Evolutionary conservation across 257 asterid genomes (phyloP), one percentile per base, ranked within the genome.

Genomic region (Sherardia arvensis): DNA sequence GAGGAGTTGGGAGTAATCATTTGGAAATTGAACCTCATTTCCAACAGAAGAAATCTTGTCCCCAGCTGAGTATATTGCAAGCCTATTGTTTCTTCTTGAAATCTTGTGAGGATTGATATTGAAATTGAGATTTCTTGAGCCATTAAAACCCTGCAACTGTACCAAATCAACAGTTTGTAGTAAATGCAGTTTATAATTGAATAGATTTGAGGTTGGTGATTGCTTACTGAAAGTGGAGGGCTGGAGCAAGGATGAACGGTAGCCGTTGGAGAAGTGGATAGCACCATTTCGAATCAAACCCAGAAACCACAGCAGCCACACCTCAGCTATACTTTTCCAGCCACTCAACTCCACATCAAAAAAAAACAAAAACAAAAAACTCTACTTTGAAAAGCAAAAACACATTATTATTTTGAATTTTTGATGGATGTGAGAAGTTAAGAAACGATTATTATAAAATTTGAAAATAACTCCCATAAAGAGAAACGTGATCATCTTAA

Each of bases 1-100:
- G 71, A 91, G 91, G 53, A 91, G 89, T 70, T 87, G 77, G 58
- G 78, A 62, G 64, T 91, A 91, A 76, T 91, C 96, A 62, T 56
- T 77, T 10, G 98, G 96, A 75, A 87, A 90, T 23, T 75, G 67
- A 58, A 81, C 82, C 66, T 85, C 86, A 47, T 73, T 74, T 26
- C 84, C 83, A 48, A 70, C 63, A 22, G 89, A 74, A 7, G 75
- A 69, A 67, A 77, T 78, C 28, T 69, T 72, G 48, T 65, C 75
- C 25, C 73, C 75, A 64, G 77, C 74, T 57, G 80, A 80, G 64
- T 71, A 74, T 36, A 65, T 69, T 40, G 66, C 61, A 69, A 75
- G 67, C 32, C 53, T 75, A 36, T 45, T 36, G 69, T 66, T 71
- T 74, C 84, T 78, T 71, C 86, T 78, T 54, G 83, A 70, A 30